phyloP scores from a whole-genome alignment of 1,139 yeast species.

The Meyerozyma guilliermondii region DNA sequence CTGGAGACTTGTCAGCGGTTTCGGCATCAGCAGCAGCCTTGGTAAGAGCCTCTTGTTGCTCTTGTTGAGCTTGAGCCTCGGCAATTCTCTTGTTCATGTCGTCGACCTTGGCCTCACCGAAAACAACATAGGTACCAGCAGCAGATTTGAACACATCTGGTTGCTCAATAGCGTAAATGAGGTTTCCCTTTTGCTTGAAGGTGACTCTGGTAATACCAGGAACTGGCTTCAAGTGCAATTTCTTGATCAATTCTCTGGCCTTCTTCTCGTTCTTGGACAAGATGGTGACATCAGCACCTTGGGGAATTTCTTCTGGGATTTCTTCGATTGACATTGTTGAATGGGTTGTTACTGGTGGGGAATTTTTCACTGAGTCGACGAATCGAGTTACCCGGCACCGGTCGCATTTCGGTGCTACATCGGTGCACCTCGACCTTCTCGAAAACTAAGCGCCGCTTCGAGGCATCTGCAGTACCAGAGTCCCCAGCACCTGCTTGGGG shows the following conservation, averaged over 20 bases:
- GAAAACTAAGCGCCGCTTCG: too few relatives aligned
- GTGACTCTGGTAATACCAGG: slow-evolving; percentile 95
- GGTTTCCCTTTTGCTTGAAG: slow-evolving; percentile 91
- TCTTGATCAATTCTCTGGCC: slow-evolving; percentile 88
- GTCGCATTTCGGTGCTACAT: background rate
- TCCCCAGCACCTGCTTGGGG: too few relatives aligned
- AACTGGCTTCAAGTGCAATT: slow-evolving; percentile 86
- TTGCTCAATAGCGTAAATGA: slow-evolving; percentile 83
- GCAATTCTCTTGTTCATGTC: slow-evolving; percentile 79
- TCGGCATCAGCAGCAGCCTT: slow-evolving; percentile 40
- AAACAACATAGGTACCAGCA: slow-evolving; percentile 93
- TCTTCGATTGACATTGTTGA: slow-evolving; percentile 48
- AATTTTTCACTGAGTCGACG: background rate
- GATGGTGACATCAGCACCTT: slow-evolving; percentile 82
- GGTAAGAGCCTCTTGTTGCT: slow-evolving; percentile 60
- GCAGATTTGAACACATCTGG: slow-evolving; percentile 95
- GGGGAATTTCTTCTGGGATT: slow-evolving; percentile 75
- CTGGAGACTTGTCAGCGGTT: slow-evolving; percentile 54
- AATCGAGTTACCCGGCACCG: background rate
- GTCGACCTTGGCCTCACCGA: slow-evolving; percentile 97
- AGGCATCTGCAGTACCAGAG: too few relatives aligned
- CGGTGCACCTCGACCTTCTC: background rate
- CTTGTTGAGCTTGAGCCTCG: slow-evolving; percentile 48
- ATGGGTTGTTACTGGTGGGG: background rate
- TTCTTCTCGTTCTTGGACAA: slow-evolving; percentile 91